Evolutionary conservation across 1,139 yeast species (phyloP).

Genomic region (Geotrichum australiense): DNA sequence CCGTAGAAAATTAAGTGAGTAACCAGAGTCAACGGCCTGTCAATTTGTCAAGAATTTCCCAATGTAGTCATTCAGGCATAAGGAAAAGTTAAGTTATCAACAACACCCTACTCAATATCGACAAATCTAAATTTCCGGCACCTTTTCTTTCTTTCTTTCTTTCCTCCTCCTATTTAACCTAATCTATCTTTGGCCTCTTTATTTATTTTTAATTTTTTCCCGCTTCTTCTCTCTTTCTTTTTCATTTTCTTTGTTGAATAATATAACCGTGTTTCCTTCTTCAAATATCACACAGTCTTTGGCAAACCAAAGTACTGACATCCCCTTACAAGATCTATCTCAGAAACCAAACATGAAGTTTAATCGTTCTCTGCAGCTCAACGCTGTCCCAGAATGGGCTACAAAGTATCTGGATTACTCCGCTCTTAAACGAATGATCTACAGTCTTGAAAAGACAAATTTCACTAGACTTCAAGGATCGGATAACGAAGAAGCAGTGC

Average conservation of each 20-base stretch:
- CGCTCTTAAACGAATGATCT: conserved; percentile 52
- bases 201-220: neutral
- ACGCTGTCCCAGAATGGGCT: conserved; percentile 79
- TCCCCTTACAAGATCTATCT: conserved; percentile 10
- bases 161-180: neutral
- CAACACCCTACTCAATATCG: too few relatives aligned
- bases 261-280: neutral
- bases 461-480: conserved; percentile 23
- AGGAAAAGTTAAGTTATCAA: too few relatives aligned
- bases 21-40: too few relatives aligned
- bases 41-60: too few relatives aligned
- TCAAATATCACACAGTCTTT: conserved; percentile 1
- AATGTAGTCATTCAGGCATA: too few relatives aligned
- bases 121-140: too few relatives aligned
- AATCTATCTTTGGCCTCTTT: neutral
- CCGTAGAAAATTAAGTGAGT: too few relatives aligned
- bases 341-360: conserved; percentile 50
- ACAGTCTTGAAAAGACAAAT: conserved; percentile 40
- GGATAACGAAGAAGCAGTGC: conserved; percentile 33
- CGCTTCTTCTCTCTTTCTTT: neutral
- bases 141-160: too few relatives aligned
- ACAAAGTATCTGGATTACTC: conserved; percentile 61
- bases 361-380: conserved; percentile 65
- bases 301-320: conserved; percentile 6
- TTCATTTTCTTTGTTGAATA: neutral